Conservation (phyloP, 164 flowering plant genomes). For the Stephania japonica region DNA sequence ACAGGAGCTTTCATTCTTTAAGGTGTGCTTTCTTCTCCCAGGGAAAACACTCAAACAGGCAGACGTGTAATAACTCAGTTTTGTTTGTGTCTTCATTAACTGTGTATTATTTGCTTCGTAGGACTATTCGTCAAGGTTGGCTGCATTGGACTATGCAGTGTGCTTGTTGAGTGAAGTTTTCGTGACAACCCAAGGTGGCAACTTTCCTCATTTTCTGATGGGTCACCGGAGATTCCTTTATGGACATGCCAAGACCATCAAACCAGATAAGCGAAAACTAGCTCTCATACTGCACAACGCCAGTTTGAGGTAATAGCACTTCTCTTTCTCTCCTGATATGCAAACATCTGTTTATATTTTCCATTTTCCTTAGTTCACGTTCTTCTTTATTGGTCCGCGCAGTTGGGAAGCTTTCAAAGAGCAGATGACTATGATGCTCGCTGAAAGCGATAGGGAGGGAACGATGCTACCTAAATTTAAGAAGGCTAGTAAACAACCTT, state of each 20-base stretch:
- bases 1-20: slow-evolving; percentile 60
- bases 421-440: slow-evolving; percentile 58
- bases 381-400: slow-evolving; percentile 13
- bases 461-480: slow-evolving; percentile 41
- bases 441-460: slow-evolving; percentile 68
- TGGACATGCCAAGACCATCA: slow-evolving; percentile 88
- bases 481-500: slow-evolving; percentile 43
- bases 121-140: slow-evolving; percentile 86
- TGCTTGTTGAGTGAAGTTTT: slow-evolving; percentile 85
- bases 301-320: slow-evolving; percentile 42
- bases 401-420: slow-evolving; percentile 75
- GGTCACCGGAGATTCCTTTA: slow-evolving; percentile 77
- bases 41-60: background rate
- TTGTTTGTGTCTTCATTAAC: background rate
- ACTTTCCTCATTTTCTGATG: slow-evolving; percentile 91
- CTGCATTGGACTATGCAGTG: slow-evolving; percentile 83
- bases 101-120: slow-evolving; percentile 13
- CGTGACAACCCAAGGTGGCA: slow-evolving; percentile 94
- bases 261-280: slow-evolving; percentile 74
- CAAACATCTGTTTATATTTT: background rate
- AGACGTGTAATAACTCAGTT: no score
- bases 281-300: slow-evolving; percentile 54
- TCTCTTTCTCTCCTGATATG: background rate
- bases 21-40: slow-evolving; percentile 27
- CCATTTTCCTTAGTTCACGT: background rate